Conservation (phyloP, 2,329 filamentous ascomycete species). For the Colletotrichum sp. region DNA sequence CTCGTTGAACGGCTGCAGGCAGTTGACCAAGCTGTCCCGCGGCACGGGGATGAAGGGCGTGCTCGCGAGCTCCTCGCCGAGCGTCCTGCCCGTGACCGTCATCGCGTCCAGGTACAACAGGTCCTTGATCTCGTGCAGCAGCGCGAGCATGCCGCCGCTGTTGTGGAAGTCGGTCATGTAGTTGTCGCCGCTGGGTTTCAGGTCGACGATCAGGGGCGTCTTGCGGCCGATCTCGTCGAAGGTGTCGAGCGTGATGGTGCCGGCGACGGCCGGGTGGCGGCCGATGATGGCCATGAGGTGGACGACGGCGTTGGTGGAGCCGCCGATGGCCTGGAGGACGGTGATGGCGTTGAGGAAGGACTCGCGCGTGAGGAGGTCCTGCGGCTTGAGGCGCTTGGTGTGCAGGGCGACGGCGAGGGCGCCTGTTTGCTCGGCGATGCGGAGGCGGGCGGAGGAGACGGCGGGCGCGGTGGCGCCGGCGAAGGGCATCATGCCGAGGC, state of each 20-base stretch:
- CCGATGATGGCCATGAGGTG: slow-evolving; percentile 87
- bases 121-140: slow-evolving; percentile 79
- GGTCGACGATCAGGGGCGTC: slow-evolving; percentile 82
- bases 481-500: slow-evolving; percentile 80
- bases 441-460: slow-evolving; percentile 77
- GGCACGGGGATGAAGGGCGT: slow-evolving; percentile 64
- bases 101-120: slow-evolving; percentile 78
- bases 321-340: slow-evolving; percentile 85
- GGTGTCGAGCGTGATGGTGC: slow-evolving; percentile 73
- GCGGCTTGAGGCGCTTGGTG: slow-evolving; percentile 71
- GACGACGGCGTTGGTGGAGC: slow-evolving; percentile 84
- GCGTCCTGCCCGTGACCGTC: slow-evolving; percentile 84
- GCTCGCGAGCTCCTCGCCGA: slow-evolving; percentile 78
- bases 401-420: slow-evolving; percentile 71
- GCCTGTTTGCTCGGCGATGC: slow-evolving; percentile 77
- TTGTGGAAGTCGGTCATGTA: slow-evolving; percentile 92
- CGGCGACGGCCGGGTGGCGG: slow-evolving; percentile 70
- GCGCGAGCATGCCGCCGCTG: slow-evolving; percentile 82
- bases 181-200: slow-evolving; percentile 86
- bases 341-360: slow-evolving; percentile 87
- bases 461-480: slow-evolving; percentile 81
- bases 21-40: slow-evolving; percentile 33
- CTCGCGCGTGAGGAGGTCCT: slow-evolving; percentile 72
- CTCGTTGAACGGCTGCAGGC: slow-evolving; percentile 69
- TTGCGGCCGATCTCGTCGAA: slow-evolving; percentile 79